A percentile compares a stretch with the other conserved stretches of the same genome.
phyloP scores from a whole-genome alignment of 306 rosid species.

The Trifolium fragiferum region DNA sequence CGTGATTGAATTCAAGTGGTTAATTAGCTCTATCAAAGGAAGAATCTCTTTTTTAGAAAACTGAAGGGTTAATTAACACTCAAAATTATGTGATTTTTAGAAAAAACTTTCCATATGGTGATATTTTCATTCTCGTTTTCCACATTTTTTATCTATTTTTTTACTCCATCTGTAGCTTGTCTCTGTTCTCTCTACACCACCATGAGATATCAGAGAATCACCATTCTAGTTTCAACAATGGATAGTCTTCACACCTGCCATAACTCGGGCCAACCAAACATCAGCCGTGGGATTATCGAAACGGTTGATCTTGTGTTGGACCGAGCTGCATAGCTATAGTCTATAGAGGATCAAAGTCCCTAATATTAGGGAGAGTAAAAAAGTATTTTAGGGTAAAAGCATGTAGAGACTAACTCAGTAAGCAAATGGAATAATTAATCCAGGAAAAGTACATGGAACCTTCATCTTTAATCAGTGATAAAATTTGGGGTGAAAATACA shows the following conservation, averaged over 20 bases:
- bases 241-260: background rate
- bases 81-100: too few relatives aligned
- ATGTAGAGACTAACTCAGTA: constrained; percentile 8
- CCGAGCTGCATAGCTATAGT: background rate
- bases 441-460: constrained; percentile 15
- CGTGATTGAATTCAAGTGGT: too few relatives aligned
- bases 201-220: background rate
- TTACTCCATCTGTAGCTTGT: background rate
- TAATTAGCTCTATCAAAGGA: too few relatives aligned
- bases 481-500: constrained; percentile 20
- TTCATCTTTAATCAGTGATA: constrained; percentile 16
- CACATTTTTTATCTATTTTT: too few relatives aligned
- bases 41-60: too few relatives aligned
- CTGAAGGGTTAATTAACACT: too few relatives aligned
- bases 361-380: too few relatives aligned
- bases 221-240: background rate
- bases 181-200: background rate
- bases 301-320: background rate
- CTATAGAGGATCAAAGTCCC: background rate
- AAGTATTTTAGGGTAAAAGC: too few relatives aligned
- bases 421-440: constrained; percentile 17
- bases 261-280: background rate
- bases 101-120: too few relatives aligned
- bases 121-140: too few relatives aligned
- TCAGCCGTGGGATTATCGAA: background rate